Evolutionary conservation across 116 monocot species (phyloP).

Genomic region (Posidonia oceanica): DNA sequence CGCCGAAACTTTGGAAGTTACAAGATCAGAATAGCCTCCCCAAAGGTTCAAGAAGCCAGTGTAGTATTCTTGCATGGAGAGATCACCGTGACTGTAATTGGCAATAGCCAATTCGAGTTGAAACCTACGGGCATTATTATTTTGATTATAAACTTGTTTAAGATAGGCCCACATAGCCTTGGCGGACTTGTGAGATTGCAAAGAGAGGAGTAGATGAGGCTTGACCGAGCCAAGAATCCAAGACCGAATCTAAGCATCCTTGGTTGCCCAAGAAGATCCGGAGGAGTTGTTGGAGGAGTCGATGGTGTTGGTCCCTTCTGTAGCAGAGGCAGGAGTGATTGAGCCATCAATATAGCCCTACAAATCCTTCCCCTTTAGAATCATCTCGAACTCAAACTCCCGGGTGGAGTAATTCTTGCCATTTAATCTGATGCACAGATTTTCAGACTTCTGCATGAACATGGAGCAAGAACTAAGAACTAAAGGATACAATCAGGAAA

Average conservation of each 20-base stretch:
- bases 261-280: neutral
- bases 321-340: neutral
- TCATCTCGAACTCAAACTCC: neutral
- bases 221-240: neutral
- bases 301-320: too few relatives aligned
- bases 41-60: neutral
- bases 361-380: neutral
- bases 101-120: neutral
- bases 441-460: too few relatives aligned
- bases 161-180: neutral
- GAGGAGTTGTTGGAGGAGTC: neutral
- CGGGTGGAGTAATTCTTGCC: neutral
- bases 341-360: neutral
- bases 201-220: neutral
- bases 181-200: neutral
- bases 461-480: too few relatives aligned
- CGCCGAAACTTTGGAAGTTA: neutral
- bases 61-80: neutral
- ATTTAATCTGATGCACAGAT: too few relatives aligned
- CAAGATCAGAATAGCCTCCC: neutral
- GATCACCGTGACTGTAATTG: neutral
- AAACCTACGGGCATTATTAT: neutral
- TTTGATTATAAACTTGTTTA: neutral
- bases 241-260: neutral
- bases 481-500: too few relatives aligned